Percentiles rank a stretch among this genome's conserved stretches.
These are phyloP conservation scores for Tulasnella sp. DNA, from an alignment of 768 basidiomycete species.

Conservation along the genomic window DNA sequence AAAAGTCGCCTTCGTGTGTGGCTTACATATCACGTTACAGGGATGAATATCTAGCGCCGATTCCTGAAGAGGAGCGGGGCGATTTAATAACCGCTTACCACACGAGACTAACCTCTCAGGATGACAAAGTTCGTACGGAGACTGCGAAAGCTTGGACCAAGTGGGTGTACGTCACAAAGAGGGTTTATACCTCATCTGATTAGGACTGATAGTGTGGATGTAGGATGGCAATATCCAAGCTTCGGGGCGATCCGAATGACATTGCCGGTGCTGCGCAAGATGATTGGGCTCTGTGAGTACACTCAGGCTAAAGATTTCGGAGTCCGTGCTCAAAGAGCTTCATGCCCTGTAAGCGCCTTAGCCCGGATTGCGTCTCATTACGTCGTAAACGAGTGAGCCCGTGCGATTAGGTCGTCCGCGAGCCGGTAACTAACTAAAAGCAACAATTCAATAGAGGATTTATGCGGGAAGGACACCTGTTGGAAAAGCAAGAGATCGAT, in stretches of 20 bases:
- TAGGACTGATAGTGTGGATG: constrained; percentile 8
- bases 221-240: constrained; percentile 79
- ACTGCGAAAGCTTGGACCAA: constrained; percentile 86
- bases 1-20: not conserved
- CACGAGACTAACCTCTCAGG: constrained; percentile 64
- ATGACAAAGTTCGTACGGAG: constrained; percentile 57
- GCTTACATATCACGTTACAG: constrained; percentile 42
- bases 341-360: constrained; percentile 58
- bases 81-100: constrained; percentile 86
- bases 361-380: constrained; percentile 61
- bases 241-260: constrained; percentile 64
- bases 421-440: constrained; percentile 31
- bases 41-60: constrained; percentile 77
- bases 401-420: constrained; percentile 39
- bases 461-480: constrained; percentile 81
- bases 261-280: constrained; percentile 67
- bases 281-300: constrained; percentile 66
- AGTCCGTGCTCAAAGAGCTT: constrained; percentile 17
- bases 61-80: constrained; percentile 72
- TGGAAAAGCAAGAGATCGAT: constrained; percentile 78
- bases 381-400: constrained; percentile 12
- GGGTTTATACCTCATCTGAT: not conserved
- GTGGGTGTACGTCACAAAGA: constrained; percentile 67
- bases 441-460: constrained; percentile 55
- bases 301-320: not conserved